Conservation (phyloP, 2,329 filamentous ascomycete genomes). For the Zalaria obscura region DNA sequence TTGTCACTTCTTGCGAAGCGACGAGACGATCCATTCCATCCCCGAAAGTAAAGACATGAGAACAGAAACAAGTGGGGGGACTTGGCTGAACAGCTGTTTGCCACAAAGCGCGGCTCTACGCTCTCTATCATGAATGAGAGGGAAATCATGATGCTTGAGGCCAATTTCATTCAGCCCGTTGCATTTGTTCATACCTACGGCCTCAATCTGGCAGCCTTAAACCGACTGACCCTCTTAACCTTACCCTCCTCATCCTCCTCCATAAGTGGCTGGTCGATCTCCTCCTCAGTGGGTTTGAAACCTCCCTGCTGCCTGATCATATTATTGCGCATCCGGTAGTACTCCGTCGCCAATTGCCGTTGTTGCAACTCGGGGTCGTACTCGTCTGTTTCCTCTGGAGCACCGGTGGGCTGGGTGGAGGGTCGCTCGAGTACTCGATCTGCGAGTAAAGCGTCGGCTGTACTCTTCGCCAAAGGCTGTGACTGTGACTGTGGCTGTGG, state of each 20-base stretch:
- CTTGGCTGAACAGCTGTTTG: no score
- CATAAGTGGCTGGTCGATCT: constrained; percentile 46
- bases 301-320: constrained; percentile 75
- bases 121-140: no score
- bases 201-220: constrained; percentile 21
- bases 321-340: constrained; percentile 67
- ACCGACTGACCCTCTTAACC: constrained; percentile 23
- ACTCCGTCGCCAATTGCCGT: constrained; percentile 68
- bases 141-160: no score
- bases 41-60: no score
- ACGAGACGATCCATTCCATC: no score
- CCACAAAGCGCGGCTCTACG: no score
- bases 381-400: constrained; percentile 23
- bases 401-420: constrained; percentile 14
- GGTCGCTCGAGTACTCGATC: constrained; percentile 42
- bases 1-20: no score
- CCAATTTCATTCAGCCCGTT: no score
- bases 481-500: no score
- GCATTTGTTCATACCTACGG: background rate
- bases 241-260: constrained; percentile 17
- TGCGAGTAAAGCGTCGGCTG: constrained; percentile 34
- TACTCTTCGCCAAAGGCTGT: background rate
- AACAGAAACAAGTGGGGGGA: no score
- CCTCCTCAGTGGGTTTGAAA: constrained; percentile 54
- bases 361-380: constrained; percentile 59